A percentile compares a stretch with the other conserved stretches of the same genome.
phyloP scores from a whole-genome alignment of 371 early-diverging fungal genomes.

The Smittium culicis region DNA sequence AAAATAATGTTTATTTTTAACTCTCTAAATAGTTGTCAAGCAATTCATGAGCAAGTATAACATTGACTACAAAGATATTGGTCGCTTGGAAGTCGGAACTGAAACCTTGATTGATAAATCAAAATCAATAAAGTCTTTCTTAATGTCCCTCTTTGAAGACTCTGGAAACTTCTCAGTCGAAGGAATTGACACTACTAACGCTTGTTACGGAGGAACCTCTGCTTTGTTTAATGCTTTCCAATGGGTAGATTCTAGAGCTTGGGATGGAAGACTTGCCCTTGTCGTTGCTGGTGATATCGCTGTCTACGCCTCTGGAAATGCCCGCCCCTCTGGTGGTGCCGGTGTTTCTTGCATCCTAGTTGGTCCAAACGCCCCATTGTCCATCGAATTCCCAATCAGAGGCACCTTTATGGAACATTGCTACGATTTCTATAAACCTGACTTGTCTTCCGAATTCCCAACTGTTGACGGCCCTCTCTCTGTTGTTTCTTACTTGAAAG shows the following conservation, averaged over 20 bases:
- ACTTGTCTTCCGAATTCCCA: conserved; percentile 89
- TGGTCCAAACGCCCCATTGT: conserved; percentile 88
- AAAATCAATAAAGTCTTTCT: conserved; percentile 89
- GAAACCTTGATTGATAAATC: conserved; percentile 97
- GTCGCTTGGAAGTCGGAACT: conserved; percentile 94
- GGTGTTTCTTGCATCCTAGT: conserved; percentile 89
- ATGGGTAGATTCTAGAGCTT: conserved; percentile 87
- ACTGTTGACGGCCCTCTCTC: conserved; percentile 89
- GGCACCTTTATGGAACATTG: conserved; percentile 90
- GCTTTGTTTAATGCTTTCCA: conserved; percentile 91
- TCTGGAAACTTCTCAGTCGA: conserved; percentile 85
- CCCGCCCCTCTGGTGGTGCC: conserved; percentile 92
- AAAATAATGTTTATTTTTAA: too few relatives aligned
- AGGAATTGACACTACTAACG: conserved; percentile 95
- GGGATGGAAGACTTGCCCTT: conserved; percentile 84
- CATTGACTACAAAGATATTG: conserved; percentile 69
- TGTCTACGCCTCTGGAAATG: conserved; percentile 80
- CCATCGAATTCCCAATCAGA: conserved; percentile 79
- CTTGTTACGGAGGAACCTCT: conserved; percentile 96
- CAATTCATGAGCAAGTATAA: conserved; percentile 83
- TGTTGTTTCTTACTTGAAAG: conserved; percentile 79
- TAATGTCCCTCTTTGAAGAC: conserved; percentile 86
- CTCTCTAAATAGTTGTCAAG: conserved; percentile 40
- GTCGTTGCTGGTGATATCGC: conserved; percentile 96
- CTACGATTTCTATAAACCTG: conserved; percentile 97